Base-by-base conservation (phyloP, 495 filamentous ascomycete genomes). In the Hypoxylon lienhwacheense region DNA sequence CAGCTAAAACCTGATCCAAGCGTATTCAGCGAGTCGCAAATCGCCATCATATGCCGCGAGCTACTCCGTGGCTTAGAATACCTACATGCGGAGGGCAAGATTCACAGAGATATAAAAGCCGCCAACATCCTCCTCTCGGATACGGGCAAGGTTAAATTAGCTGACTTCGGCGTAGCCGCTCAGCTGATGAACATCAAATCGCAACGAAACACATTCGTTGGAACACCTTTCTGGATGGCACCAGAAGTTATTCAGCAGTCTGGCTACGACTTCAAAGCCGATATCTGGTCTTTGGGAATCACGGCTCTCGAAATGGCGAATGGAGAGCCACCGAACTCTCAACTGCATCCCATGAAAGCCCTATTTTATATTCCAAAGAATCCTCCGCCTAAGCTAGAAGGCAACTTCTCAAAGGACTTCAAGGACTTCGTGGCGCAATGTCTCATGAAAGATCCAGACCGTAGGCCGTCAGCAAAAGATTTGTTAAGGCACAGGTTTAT, bases 201-300 rank as follows among this genome's bases (percentile, higher is more conserved):
- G 5, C 90, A 96, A 74, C 87, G 93, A 17, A 95, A 96, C 62
- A 98, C 93, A 0, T 97, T 98, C 64, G 93, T 98, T n/a, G 93
- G 93, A 5, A 98, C 93, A 3, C 93, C 93, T 0, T 98, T 95
- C 73, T 98, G 93, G 93, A 98, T 98, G 93, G 93, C 93, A 3
- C 93, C 93, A 5, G 93, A 98, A 67, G 93, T 98, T 12, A 98
- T 98, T 59, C 87, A 97, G 70, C 92, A 97, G 73, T 83, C 88
- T 44, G 93, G 93, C 20, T 97, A 98, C 59, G 91, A 96, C 69
- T 95, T 89, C 74, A 95, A 95, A 73, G 93, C 93, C 15, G 93
- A 98, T 67, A 91, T 98, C 34, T 98, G 93, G 93, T 97, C 91
- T 2, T 73, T 98, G 35, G 93, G 93, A 5, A 97, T 98, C 61